These are phyloP conservation scores for Spencermartinsiella europaea DNA, from an alignment of 805 yeast genomes.

Conservation along the genomic window DNA sequence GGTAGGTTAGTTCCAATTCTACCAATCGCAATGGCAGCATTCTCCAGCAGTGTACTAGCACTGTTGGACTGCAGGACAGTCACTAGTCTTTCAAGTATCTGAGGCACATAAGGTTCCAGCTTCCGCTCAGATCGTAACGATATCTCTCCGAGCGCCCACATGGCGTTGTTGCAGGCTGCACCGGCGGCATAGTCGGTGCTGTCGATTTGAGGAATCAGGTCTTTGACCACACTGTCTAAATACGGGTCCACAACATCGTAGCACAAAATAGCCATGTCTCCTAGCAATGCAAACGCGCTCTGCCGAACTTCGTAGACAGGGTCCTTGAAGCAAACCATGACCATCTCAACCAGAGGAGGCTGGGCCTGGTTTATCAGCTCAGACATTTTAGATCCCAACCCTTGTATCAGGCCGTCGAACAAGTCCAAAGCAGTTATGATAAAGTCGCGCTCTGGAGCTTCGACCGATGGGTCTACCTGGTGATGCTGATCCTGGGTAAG, in stretches of 20 bases:
- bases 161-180: slow-evolving; percentile 80
- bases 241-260: slow-evolving; percentile 37
- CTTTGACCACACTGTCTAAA: slow-evolving; percentile 32
- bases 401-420: slow-evolving; percentile 90
- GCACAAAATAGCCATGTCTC: slow-evolving; percentile 74
- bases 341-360: slow-evolving; percentile 49
- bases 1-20: slow-evolving; percentile 68
- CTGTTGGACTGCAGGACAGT: slow-evolving; percentile 48
- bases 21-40: slow-evolving; percentile 86
- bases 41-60: slow-evolving; percentile 68
- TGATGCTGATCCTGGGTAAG: slow-evolving; percentile 62
- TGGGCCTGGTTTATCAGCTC: slow-evolving; percentile 43
- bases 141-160: slow-evolving; percentile 92
- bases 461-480: slow-evolving; percentile 51
- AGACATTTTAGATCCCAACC: slow-evolving; percentile 60
- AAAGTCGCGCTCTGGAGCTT: slow-evolving; percentile 84
- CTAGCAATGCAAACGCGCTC: slow-evolving; percentile 81
- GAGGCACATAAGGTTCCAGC: slow-evolving; percentile 45
- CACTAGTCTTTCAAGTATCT: slow-evolving; percentile 51
- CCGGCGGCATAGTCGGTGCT: slow-evolving; percentile 53
- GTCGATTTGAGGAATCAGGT: slow-evolving; percentile 54
- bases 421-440: slow-evolving; percentile 84
- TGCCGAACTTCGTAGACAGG: slow-evolving; percentile 85
- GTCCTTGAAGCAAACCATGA: slow-evolving; percentile 69
- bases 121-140: slow-evolving; percentile 51